Base-by-base conservation (phyloP, 2,329 filamentous ascomycete species). In the Ophiostoma himal-ulmi region DNA sequence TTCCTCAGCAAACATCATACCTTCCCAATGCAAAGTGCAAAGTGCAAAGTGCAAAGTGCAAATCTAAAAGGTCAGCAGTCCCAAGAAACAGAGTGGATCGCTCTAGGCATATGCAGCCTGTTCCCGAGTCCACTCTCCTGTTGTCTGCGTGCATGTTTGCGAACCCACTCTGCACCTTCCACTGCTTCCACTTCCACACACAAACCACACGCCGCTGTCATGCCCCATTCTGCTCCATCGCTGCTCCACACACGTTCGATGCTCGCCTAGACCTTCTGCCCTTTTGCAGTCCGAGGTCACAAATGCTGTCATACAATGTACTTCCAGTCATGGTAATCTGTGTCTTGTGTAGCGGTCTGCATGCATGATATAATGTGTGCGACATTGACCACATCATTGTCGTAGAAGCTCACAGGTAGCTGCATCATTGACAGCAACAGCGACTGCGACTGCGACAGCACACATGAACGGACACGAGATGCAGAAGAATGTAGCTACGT, bases 1-100 rank as follows among this genome's bases (percentile, higher is more conserved):
- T 44, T 48, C 44, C 37, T 10, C 37, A 39, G 37, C 37, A 39
- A 39, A 39, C 10, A 39, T 10, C 10, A 6, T 39, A 4, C 30
- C 3, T 30, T 30, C 30, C 30, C 30, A 30, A 44, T 44, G 8
- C 39, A 17, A 13, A 11, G 10, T 44, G 8, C 39, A 17, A 13
- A 11, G 10, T 44, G 39, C 7, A 44, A 44, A 44, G 10, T 44
- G 39, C 39, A 44, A 44, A 11, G 20, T 5, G n/a, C 48, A 54
- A 54, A 54, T 22, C 20, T 54, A 8, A 54, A 26, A 57, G 52
- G 52, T 57, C 52, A 57, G 52, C n/a, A 57, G 52, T 57, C 52
- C 52, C 52, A 57, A 13, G n/a, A 57, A 57, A 30, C 52, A 57
- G 22, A 57, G 52, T 57, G 52, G 52, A 57, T 57, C n/a, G 5